Evolutionary conservation across 495 filamentous ascomycete genomes (phyloP), one percentile per base, ranked within the genome.

Genomic region (Trichoderma erinaceum): DNA sequence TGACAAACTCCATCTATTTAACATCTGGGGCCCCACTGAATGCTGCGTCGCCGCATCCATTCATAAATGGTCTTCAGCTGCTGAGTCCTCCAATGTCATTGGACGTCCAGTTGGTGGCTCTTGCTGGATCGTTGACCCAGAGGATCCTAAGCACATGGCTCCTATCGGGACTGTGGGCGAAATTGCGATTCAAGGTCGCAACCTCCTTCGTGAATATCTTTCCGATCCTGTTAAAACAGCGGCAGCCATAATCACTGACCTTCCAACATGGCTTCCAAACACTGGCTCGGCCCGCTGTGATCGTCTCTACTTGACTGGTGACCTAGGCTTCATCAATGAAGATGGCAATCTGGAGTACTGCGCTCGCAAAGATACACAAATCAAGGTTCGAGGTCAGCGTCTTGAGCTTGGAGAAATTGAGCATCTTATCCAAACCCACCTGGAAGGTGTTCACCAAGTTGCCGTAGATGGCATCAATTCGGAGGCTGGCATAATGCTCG

Each of bases 131-230:
- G 81, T 84, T 32, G 80, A 78, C 61, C 78, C 77, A 1, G 79
- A 84, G 18, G 80, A 83, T 67, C 76, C 78, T 46, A 78, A 76
- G 64, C 77, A 78, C 29, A 77, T 78, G 38, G 72, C 82, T 68
- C 81, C 81, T 0, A 70, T 83, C 10, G 81, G 81, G 0, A 79
- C 81, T 0, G 71, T 82, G 13, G 81, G 81, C 3, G 81, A 84
- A 68, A 76, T 84, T 2, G 77, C 82, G 2, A 76, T 84, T 21
- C 79, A 81, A 43, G 79, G 78, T 0, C 78, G 78, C 18, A 82
- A 78, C 1, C 72, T 84, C n/a, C 77, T 78, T 5, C 69, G 63
- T 56, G 69, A 72, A 16, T 70, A 68, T 44, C 41, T 48, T 38
- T 41, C 41, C 5, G 67, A 68, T 13, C 23, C 35, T 13, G 23